phyloP scores from a whole-genome alignment of 768 basidiomycete genomes.

The Pisolithus marmoratus region DNA sequence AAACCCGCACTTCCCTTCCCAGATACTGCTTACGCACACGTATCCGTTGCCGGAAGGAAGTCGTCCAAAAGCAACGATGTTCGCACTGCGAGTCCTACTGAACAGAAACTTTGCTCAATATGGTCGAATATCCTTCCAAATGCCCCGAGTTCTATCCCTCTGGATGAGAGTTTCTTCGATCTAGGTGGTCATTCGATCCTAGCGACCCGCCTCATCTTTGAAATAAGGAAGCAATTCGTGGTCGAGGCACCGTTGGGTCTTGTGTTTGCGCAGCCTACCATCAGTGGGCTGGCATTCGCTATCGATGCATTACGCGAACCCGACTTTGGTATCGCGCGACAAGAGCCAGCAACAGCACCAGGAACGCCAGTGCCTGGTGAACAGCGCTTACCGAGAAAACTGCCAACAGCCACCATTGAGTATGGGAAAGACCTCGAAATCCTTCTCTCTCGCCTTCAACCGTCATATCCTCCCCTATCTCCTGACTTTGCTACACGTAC shows the following conservation, averaged over 20 bases:
- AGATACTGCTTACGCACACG: slow-evolving; percentile 70
- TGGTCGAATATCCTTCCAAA: slow-evolving; percentile 82
- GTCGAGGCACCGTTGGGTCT: slow-evolving; percentile 87
- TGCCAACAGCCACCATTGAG: slow-evolving; percentile 37
- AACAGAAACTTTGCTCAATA: slow-evolving; percentile 75
- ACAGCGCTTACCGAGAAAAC: slow-evolving; percentile 11
- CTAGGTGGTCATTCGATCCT: slow-evolving; percentile 98
- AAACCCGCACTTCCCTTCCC: slow-evolving; percentile 98
- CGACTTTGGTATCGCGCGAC: slow-evolving; percentile 68
- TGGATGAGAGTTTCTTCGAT: slow-evolving; percentile 97
- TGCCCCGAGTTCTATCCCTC: slow-evolving; percentile 68
- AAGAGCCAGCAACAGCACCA: slow-evolving; percentile 17
- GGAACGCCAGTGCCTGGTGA: slow-evolving; percentile 10
- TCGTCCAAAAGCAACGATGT: slow-evolving; percentile 22
- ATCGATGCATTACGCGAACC: slow-evolving; percentile 71
- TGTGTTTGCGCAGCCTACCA: slow-evolving; percentile 87
- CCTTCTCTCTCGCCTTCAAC: slow-evolving; percentile 52
- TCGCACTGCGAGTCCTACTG: slow-evolving; percentile 56
- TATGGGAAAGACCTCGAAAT: slow-evolving; percentile 77
- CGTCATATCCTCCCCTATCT: slow-evolving; percentile 57
- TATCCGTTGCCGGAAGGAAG: slow-evolving; percentile 38
- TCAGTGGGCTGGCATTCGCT: slow-evolving; percentile 67
- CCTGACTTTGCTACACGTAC: slow-evolving; percentile 46
- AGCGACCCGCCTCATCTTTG: slow-evolving; percentile 94
- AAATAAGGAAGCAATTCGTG: slow-evolving; percentile 88